Evolutionary conservation across 164 flowering plant species (phyloP), one percentile per base, ranked within the genome.

Genomic region (Annona squamosa): DNA sequence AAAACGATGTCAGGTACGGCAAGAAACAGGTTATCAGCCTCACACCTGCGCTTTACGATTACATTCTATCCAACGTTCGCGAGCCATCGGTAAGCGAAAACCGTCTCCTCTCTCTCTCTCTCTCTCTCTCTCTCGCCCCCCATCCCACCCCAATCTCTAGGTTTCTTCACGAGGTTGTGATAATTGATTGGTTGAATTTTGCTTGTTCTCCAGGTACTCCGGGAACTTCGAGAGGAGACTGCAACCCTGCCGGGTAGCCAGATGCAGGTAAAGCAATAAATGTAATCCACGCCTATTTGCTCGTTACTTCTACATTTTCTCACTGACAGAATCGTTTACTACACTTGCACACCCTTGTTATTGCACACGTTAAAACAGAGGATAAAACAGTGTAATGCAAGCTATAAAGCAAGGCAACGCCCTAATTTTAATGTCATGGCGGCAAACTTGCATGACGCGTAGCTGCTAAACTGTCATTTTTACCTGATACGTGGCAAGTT

Each of bases 141-240:
- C 13, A 7, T 52, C 59, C 7, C 13, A 52, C 0, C 61, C 61
- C 61, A 6, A 56, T 6, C 61, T 1, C 1, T 56, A 56, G 16
- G 16, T 6, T 56, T 56, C 37, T 26, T 26, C 37, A 26, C 37
- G 37, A 26, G 37, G 37, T 26, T 1, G 37, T 63, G 65, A 19
- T 18, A 37, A 10, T 66, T 66, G n/a, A 42, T 42, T 17, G 3
- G n/a, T 12, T 13, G 46, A 12, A 42, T 3, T 65, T 43, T 41
- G 65, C 16, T 10, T 70, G 72, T 66, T 12, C 61, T 48, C 59
- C 68, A 82, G 84, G 73, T 82, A 18, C 71, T 82, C 43, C 63
- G 71, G 65, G 79, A 82, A 75, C 90, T 94, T 61, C 84, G 97
- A 5, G 97, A 94, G 76, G 97, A 91, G 84, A 91, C 97, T 18